Evolutionary conservation across 495 filamentous ascomycete genomes (phyloP).

Genomic region (Aspergillus ostianus): DNA sequence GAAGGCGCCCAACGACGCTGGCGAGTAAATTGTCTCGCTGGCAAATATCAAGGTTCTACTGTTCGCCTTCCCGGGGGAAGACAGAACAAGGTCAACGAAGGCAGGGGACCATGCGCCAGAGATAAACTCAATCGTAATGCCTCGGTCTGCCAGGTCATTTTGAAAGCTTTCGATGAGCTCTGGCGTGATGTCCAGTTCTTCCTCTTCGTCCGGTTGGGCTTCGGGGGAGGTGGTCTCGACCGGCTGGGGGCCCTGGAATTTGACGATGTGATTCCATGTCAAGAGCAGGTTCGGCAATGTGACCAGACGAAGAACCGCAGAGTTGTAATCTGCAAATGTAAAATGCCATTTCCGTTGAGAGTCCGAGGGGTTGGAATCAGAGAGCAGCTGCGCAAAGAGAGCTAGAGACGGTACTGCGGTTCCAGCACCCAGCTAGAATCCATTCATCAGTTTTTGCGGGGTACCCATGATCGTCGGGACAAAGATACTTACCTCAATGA

Average conservation of each 20-base stretch:
- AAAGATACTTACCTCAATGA: conserved; percentile 68
- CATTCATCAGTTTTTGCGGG: conserved; percentile 2
- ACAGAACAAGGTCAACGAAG: conserved; percentile 58
- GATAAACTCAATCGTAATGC: conserved; percentile 67
- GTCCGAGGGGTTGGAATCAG: conserved; percentile 21
- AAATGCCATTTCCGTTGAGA: conserved; percentile 50
- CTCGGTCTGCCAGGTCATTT: conserved; percentile 49
- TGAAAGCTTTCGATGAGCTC: conserved; percentile 62
- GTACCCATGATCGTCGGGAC: not conserved
- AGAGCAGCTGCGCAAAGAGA: conserved; percentile 69
- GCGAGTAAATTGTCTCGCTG: conserved; percentile 95
- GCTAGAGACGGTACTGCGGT: conserved; percentile 81
- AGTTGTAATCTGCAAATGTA: conserved; percentile 87
- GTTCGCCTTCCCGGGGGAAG: conserved; percentile 10
- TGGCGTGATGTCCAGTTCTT: conserved; percentile 72
- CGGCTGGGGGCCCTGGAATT: conserved; percentile 15
- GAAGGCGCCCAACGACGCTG: conserved; percentile 69
- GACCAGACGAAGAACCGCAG: conserved; percentile 76
- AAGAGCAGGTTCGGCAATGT: conserved; percentile 87
- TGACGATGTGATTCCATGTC: conserved; percentile 59
- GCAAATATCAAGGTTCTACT: conserved; percentile 63
- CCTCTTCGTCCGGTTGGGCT: conserved; percentile 40
- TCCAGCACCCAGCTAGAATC: conserved; percentile 75
- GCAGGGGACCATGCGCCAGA: conserved; percentile 80
- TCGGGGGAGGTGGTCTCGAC: conserved; percentile 1